Percentiles rank a stretch among this genome's conserved stretches.
phyloP scores from a whole-genome alignment of 805 yeast genomes.

The Suhomyces canberraensis region DNA sequence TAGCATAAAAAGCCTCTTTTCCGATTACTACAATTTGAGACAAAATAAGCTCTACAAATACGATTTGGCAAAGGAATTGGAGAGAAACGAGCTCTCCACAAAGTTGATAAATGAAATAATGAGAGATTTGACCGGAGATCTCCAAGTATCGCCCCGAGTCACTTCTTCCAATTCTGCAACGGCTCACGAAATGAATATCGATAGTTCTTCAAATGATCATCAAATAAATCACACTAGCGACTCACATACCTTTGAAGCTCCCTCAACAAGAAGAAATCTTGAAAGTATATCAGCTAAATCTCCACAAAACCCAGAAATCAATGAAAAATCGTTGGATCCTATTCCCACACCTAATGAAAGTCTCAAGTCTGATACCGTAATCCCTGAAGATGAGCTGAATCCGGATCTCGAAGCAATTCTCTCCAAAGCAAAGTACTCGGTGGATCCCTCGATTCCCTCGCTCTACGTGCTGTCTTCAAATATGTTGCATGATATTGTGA shows the following conservation, averaged over 20 bases:
- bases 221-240: too few species aligned
- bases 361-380: not conserved
- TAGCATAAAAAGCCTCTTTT: constrained; percentile 20
- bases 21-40: constrained; percentile 25
- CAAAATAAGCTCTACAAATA: constrained; percentile 39
- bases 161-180: not conserved
- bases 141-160: not conserved
- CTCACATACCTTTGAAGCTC: not conserved
- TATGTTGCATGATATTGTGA: constrained; percentile 15
- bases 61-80: constrained; percentile 44
- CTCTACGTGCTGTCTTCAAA: constrained; percentile 24
- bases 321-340: not conserved
- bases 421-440: constrained; percentile 26
- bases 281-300: not conserved
- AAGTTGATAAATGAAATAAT: constrained; percentile 6
- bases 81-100: constrained; percentile 24
- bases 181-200: not conserved
- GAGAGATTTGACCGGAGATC: constrained; percentile 2
- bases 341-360: not conserved
- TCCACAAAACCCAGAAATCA: not conserved
- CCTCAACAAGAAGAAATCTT: not conserved
- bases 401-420: constrained; percentile 14
- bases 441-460: constrained; percentile 38
- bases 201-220: too few species aligned
- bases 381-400: constrained; percentile 1